Evolutionary conservation across 441 rosid species (phyloP).

Genomic region (Croton laevigatus): DNA sequence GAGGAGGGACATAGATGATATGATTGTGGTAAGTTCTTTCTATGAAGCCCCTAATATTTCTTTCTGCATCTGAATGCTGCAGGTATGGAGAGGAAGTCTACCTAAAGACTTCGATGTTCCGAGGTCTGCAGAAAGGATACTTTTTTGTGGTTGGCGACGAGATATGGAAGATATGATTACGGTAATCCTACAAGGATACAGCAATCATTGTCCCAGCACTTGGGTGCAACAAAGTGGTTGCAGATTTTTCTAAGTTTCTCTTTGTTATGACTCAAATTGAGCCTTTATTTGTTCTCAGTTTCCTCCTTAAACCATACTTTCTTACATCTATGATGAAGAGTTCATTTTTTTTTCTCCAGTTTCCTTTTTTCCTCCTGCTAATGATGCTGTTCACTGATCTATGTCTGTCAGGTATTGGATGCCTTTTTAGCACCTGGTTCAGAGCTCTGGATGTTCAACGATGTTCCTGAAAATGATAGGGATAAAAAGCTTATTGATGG

Average conservation of each 20-base stretch:
- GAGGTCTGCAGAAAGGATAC: slow-evolving; percentile 59
- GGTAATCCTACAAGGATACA: slow-evolving; percentile 51
- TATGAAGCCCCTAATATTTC: slow-evolving; percentile 55
- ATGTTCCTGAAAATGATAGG: slow-evolving; percentile 67
- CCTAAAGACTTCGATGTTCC: slow-evolving; percentile 57
- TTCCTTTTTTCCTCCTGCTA: neutral
- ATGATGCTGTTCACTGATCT: slow-evolving; percentile 5
- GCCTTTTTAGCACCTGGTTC: slow-evolving; percentile 64
- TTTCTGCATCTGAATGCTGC: slow-evolving; percentile 54
- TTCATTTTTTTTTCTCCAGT: neutral
- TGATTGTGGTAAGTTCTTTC: slow-evolving; percentile 78
- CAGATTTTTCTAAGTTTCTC: slow-evolving; percentile 19
- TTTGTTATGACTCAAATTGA: slow-evolving; percentile 14
- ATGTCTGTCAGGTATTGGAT: slow-evolving; percentile 56
- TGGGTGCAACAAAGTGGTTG: slow-evolving; percentile 38
- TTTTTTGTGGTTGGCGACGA: slow-evolving; percentile 78
- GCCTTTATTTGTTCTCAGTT: slow-evolving; percentile 9
- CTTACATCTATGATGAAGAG: neutral
- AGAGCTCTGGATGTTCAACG: slow-evolving; percentile 88
- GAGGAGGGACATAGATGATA: slow-evolving; percentile 90
- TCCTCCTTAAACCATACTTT: slow-evolving; percentile 10
- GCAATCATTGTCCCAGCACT: slow-evolving; percentile 27
- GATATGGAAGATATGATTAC: slow-evolving; percentile 83
- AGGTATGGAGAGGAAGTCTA: slow-evolving; percentile 68
- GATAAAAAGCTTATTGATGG: slow-evolving; percentile 69